Evolutionary conservation across 192 early-diverging fungal genomes (phyloP).

Genomic region (Jimgerdemannia flammicorona): DNA sequence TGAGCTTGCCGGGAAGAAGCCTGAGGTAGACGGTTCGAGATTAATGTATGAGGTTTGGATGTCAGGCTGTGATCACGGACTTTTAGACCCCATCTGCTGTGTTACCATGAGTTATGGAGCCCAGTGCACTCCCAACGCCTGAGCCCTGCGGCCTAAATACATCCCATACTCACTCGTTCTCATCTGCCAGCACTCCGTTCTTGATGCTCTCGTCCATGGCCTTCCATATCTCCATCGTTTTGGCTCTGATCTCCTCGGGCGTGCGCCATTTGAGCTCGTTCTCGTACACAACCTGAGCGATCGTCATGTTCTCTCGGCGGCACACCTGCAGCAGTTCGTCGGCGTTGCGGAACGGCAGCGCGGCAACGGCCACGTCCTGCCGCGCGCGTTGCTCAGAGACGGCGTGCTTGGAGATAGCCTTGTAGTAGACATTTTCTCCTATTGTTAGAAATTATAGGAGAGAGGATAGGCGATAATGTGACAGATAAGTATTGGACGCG

Average conservation of each 20-base stretch:
- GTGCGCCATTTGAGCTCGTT: constrained; percentile 92
- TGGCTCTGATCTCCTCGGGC: constrained; percentile 72
- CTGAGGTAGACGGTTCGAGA: constrained; percentile 19
- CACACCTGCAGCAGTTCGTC: constrained; percentile 79
- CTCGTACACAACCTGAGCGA: constrained; percentile 93
- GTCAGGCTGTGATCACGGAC: background rate
- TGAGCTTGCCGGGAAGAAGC: constrained; percentile 75
- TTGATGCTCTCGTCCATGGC: constrained; percentile 89
- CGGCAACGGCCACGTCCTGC: constrained; percentile 72
- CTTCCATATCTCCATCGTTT: constrained; percentile 81
- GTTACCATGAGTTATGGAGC: constrained; percentile 11
- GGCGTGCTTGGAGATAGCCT: constrained; percentile 26
- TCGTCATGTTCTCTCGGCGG: constrained; percentile 76
- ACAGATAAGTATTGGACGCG: background rate
- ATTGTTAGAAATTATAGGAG: background rate
- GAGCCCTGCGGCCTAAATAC: too few species aligned
- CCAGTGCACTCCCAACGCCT: too few species aligned
- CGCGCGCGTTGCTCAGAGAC: constrained; percentile 50
- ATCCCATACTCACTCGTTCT: background rate
- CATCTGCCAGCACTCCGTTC: constrained; percentile 61
- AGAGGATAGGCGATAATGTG: background rate
- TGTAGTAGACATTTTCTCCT: constrained; percentile 43
- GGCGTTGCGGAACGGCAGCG: constrained; percentile 81
- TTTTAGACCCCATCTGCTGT: background rate
- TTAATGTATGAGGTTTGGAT: background rate